These are phyloP conservation scores for Cyclostephanos tholiformis DNA, from an alignment of 108 stramenopile genomes.

Conservation along the genomic window DNA sequence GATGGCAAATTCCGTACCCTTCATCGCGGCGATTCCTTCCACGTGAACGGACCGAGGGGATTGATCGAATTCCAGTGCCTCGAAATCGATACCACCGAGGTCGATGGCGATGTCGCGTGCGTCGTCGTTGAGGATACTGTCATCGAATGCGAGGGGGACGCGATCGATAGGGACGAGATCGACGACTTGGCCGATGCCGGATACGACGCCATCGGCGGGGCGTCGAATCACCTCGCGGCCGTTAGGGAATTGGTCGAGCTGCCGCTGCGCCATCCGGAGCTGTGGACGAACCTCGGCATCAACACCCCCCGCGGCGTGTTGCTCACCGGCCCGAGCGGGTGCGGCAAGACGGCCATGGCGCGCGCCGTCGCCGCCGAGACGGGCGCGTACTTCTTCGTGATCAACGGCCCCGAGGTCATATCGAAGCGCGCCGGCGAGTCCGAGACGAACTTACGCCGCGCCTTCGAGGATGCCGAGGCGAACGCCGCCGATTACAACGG, in stretches of 20 bases:
- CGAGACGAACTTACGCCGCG: slow-evolving; percentile 95
- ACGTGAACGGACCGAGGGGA: slow-evolving; percentile 73
- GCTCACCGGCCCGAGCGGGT: slow-evolving; percentile 97
- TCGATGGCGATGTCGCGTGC: slow-evolving; percentile 79
- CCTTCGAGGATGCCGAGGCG: slow-evolving; percentile 91
- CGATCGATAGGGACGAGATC: slow-evolving; percentile 72
- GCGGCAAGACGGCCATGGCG: slow-evolving; percentile 97
- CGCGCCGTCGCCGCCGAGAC: slow-evolving; percentile 96
- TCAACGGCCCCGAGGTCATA: slow-evolving; percentile 99
- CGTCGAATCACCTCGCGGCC: slow-evolving; percentile 93
- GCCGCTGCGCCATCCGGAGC: slow-evolving; percentile 92
- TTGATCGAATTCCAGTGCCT: slow-evolving; percentile 81
- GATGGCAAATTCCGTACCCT: slow-evolving; percentile 82
- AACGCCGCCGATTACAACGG: slow-evolving; percentile 89
- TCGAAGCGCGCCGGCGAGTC: slow-evolving; percentile 95
- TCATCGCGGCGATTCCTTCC: slow-evolving; percentile 75
- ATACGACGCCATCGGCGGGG: slow-evolving; percentile 97
- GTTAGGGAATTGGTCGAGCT: slow-evolving; percentile 96
- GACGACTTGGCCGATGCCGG: slow-evolving; percentile 94
- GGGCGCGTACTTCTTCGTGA: slow-evolving; percentile 92
- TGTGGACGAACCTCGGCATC: slow-evolving; percentile 95
- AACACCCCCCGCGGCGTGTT: slow-evolving; percentile 97
- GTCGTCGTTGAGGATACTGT: slow-evolving; percentile 88
- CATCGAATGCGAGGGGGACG: slow-evolving; percentile 84
- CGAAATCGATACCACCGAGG: slow-evolving; percentile 87